Conservation (phyloP, 163 green algal species). For the Chlamydomonas reinhardtii region DNA sequence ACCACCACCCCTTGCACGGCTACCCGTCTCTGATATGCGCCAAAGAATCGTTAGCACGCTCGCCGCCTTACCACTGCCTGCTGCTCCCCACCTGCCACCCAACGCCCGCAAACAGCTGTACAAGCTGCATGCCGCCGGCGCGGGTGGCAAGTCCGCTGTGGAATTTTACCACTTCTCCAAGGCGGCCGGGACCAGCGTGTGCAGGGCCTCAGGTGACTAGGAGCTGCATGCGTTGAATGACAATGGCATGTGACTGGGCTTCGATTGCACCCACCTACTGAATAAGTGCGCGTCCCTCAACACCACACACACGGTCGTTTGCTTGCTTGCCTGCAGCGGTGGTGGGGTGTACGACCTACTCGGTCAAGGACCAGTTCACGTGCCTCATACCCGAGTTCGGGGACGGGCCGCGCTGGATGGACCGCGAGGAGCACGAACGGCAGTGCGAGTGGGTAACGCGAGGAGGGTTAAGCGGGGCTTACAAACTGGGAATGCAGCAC, state of each 20-base stretch:
- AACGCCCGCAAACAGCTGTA: no score
- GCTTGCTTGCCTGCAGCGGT: no score
- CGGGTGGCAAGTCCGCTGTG: neutral
- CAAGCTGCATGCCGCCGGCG: neutral
- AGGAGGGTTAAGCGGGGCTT: no score
- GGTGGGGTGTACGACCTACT: slow-evolving; percentile 39
- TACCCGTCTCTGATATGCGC: no score
- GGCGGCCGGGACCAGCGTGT: slow-evolving; percentile 41
- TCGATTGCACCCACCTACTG: no score
- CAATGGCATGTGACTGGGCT: no score
- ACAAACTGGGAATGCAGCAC: no score
- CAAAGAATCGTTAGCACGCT: no score
- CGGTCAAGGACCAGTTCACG: slow-evolving; percentile 19
- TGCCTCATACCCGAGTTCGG: slow-evolving; percentile 33
- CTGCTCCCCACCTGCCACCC: neutral
- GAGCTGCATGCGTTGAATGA: no score
- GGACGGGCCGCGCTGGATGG: slow-evolving; percentile 38
- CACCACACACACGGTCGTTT: no score
- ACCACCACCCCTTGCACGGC: no score
- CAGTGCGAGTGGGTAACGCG: neutral
- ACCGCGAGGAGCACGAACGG: slow-evolving; percentile 14
- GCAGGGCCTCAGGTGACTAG: slow-evolving; percentile 8
- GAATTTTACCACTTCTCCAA: slow-evolving; percentile 46
- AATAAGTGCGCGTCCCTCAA: no score
- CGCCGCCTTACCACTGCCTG: neutral